Base-by-base conservation (phyloP, 148 eudicot genomes). In the Fagopyrum esculentum region DNA sequence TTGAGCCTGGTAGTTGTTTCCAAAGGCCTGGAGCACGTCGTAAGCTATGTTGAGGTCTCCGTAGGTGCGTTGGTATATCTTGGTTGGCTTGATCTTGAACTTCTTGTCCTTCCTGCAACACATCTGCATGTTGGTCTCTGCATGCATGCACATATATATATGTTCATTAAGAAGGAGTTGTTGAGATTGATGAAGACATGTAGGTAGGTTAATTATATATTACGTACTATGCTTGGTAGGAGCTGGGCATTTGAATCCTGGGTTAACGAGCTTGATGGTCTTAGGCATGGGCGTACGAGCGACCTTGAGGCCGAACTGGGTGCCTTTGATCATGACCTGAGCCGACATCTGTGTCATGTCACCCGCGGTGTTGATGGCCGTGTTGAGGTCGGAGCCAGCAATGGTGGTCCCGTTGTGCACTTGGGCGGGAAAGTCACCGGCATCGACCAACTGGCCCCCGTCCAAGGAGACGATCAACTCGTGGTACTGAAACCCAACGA, bases 31-130 rank as follows among this genome's bases (percentile, higher is more conserved):
- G 9, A 89, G 82, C 49, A 93, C 78, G 66, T 93, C 98, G 60
- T 93, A 93, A 77, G 88, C 86, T 74, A 93, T 77, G 77, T 89
- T 80, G 15, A 93, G 92, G 72, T 95, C 99, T 3, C 94, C 98
- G 9, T 76, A 29, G 19, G 57, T 77, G 15, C 91, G 88, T 9
- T 80, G 82, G 74, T 84, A 86, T 43, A 77, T 83, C 71, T 57
- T 85, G 46, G 30, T 22, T 57, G 45, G 73, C 61, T 86, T 89
- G 4, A 40, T 3, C 79, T 89, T 95, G 86, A 75, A 90, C 76
- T 88, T 94, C 29, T 87, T 87, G 83, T 94, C 96, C 79, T 81
- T 94, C 55, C 50, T 82, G 74, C 97, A 94, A 60, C 98, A 94
- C 5, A 85, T 66, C 29, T 74, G 50, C 85, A 94, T 80, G 48